Conservation (phyloP, 116 monocot species). For the Trichopus zeylanicus region DNA sequence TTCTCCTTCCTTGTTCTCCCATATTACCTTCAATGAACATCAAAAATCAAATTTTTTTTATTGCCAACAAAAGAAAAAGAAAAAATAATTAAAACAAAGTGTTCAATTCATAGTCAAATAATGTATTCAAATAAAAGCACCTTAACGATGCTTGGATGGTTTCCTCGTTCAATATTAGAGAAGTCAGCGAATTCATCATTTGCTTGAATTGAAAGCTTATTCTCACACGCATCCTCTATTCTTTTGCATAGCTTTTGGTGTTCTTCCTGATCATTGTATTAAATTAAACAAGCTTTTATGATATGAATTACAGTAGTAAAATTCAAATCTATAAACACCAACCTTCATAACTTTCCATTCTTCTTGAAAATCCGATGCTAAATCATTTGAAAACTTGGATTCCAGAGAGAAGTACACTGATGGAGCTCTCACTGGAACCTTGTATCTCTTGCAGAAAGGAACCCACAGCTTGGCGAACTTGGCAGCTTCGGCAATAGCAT, state of each 20-base stretch:
- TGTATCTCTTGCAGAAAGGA: slow-evolving; percentile 48
- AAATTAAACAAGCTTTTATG: too few species aligned
- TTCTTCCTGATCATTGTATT: slow-evolving; percentile 8
- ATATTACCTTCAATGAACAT: slow-evolving; percentile 19
- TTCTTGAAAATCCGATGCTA: slow-evolving; percentile 7
- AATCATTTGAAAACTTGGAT: background rate
- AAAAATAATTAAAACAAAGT: background rate
- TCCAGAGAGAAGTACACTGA: slow-evolving; percentile 38
- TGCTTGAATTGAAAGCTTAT: background rate
- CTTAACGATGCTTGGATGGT: slow-evolving; percentile 43
- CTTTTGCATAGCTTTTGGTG: slow-evolving; percentile 17
- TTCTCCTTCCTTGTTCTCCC: slow-evolving; percentile 21
- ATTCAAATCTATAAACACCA: background rate
- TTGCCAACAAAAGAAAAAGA: too few species aligned
- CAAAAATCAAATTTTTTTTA: too few species aligned
- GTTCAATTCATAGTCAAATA: background rate
- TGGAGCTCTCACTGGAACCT: slow-evolving; percentile 36
- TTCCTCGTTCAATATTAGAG: slow-evolving; percentile 13
- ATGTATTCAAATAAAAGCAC: background rate
- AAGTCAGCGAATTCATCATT: slow-evolving; percentile 13
- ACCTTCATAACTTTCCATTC: slow-evolving; percentile 46
- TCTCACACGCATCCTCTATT: slow-evolving; percentile 11
- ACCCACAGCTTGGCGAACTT: slow-evolving; percentile 52
- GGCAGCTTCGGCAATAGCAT: slow-evolving; percentile 26
- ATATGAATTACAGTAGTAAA: background rate